Conservation (phyloP, 2,329 filamentous ascomycete genomes). For the Fusarium hostae region DNA sequence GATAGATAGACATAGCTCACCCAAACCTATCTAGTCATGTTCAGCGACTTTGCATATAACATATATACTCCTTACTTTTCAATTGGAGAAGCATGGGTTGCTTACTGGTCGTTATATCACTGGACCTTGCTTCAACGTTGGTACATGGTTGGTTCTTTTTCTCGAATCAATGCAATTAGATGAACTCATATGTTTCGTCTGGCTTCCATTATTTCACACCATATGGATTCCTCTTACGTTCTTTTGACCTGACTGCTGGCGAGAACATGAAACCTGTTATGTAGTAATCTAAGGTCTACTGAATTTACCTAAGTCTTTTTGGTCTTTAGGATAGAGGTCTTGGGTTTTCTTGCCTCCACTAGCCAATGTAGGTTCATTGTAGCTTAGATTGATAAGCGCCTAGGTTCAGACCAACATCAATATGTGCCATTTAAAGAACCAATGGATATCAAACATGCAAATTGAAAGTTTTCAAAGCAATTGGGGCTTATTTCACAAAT, state of each 20-base stretch:
- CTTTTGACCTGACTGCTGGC: neutral
- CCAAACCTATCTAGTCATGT: neutral
- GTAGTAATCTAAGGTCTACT: neutral
- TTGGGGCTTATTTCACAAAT: neutral
- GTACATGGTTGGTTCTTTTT: neutral
- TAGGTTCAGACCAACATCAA: neutral
- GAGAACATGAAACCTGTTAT: neutral
- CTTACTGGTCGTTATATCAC: neutral
- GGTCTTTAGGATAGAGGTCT: neutral
- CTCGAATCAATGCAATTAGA: neutral
- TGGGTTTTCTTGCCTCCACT: neutral
- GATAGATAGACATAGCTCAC: neutral
- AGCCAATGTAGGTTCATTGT: neutral
- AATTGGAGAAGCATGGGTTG: neutral
- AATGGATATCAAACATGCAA: neutral
- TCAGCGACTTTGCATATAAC: neutral
- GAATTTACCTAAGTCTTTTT: neutral
- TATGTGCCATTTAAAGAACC: neutral
- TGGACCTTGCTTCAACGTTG: neutral
- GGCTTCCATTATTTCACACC: neutral
- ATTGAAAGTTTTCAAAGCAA: neutral
- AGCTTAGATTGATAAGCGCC: neutral
- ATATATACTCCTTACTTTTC: neutral
- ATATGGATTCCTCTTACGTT: neutral
- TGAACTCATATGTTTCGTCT: neutral